Evolutionary conservation across 2,329 filamentous ascomycete genomes (phyloP), one percentile per base, ranked within the genome.

Genomic region (Sclerotinia glacialis): DNA sequence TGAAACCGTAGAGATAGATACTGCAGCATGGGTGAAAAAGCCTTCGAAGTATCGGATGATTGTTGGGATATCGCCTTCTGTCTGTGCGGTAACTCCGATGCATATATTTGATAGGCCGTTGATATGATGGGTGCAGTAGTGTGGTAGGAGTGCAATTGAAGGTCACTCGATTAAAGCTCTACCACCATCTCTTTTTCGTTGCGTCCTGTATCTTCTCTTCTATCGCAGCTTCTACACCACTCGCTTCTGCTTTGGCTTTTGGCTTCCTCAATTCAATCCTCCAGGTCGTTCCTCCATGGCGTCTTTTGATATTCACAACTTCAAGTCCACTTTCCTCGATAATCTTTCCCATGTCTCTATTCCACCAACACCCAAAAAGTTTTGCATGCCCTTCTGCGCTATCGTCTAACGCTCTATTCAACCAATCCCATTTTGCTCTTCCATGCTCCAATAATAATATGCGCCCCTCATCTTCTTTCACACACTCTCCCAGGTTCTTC

Each of bases 321-420:
- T 87, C 83, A 60, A 89, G 77, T 2, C 85, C 85, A 40, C 85
- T 86, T 68, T 82, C 79, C 64, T 80, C 77, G 11, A 88, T 81
- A 40, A 88, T 79, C 44, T 73, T 77, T 71, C 83, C 82, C 67
- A 89, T 83, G 72, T 89, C 86, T 63, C 86, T 79, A 77, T 89
- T 89, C 86, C 86, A 89, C 86, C 86, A 89, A 77, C 86, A 89
- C 3, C 86, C 86, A 72, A 85, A 89, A 71, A 83, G 81, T 28
- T 79, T 78, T 67, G 86, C 87, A 72, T 89, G 86, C 28, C 78
- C 77, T 21, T 77, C 76, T 0, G 86, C 86, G 66, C 82, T 81
- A 69, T 77, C 78, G 76, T 89, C 86, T 42, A 89, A 76, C 23
- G 84, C 71, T 12, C 78, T 76, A 73, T 89, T 88, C 44, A 89